Evolutionary conservation across 192 early-diverging fungal genomes (phyloP), one percentile per base, ranked within the genome.

Genomic region (Cladochytrium replicatum): DNA sequence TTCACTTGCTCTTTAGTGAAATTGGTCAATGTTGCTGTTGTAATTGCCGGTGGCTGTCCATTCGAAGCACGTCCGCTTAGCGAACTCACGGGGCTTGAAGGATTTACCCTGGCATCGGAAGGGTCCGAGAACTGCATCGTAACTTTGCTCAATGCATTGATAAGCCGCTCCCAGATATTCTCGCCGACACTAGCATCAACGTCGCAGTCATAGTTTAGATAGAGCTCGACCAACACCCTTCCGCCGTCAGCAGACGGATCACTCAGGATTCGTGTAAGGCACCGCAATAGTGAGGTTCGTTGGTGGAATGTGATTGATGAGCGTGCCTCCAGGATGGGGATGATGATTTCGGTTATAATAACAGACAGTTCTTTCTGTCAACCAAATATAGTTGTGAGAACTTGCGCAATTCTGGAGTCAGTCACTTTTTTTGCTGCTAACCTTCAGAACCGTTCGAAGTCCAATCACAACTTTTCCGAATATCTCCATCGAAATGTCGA

Each of bases 151-250:
- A 86, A 46, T 7, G 82, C 75, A 50, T 81, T 84, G 22, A 90
- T 82, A 31, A 92, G 69, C 4, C 90, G 72, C 64, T 96, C 89
- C 75, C 87, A 96, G 52, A 91, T 82, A 48, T 91, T 96, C 59
- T 88, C 79, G 27, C 79, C 59, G 6, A 67, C 74, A 1, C 59
- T 53, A 6, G 86, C 81, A 55, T 89, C 82, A 32, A 77, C 61
- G 45, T 87, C 80, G 58, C 92, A 96, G 66, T 96, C 92, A 48
- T 93, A 93, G 69, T 96, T 96, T 2, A 96, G 67, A 52, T 91
- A 96, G 23, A 96, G 77, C 56, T 96, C 92, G 2, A 96, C 89
- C 2, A 93, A 58, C 2, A 86, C 67, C 29, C 81, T 73, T 13
- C 72, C 69, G 13, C 74, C 74, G 28, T 77, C 73, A 6, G 57